Evolutionary conservation across 2,329 filamentous ascomycete species (phyloP), one percentile per base, ranked within the genome.

Genomic region (Elsinoe arachidis): DNA sequence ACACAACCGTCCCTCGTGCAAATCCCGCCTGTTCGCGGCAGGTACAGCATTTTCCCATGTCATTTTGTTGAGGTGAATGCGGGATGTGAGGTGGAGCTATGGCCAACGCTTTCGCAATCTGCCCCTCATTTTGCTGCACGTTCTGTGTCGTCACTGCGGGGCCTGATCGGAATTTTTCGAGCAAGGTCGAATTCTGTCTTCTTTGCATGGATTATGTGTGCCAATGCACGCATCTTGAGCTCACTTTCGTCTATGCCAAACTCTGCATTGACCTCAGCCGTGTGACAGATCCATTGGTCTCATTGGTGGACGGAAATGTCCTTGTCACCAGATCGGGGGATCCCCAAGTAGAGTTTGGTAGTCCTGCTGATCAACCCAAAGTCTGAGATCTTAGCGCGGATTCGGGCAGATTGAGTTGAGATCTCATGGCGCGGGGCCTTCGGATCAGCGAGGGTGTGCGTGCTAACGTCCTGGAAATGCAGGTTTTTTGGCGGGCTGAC

Each of bases 91-190:
- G 11, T 23, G 49, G 49, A 38, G 34, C 33, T 53, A 53, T 38
- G 34, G 12, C 49, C 49, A 26, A 14, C 35, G 9, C 11, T 26
- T 26, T 53, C 49, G 49, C 49, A n/a, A 38, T 39, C 17, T 53
- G 49, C 49, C 49, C 49, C 49, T 53, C 49, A 39, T 35, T 15
- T 30, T 34, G 15, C 17, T 53, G 49, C 33, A 53, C 17, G 19
- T n/a, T 44, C 23, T 55, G 37, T 55, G 53, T 55, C 53, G 53
- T 55, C 53, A 55, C 23, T 43, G 53, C 53, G 53, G 53, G 53
- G 53, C 53, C 19, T 44, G 49, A 39, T 39, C 49, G 49, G n/a
- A 35, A 39, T 23, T 21, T 39, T 39, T 53, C 26, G 33, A 23
- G 17, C 33, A 14, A 11, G 49, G n/a, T 51, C 26, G 17, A 33